Conservation (phyloP, 2,329 filamentous ascomycete species). For the Didymella pomorum region DNA sequence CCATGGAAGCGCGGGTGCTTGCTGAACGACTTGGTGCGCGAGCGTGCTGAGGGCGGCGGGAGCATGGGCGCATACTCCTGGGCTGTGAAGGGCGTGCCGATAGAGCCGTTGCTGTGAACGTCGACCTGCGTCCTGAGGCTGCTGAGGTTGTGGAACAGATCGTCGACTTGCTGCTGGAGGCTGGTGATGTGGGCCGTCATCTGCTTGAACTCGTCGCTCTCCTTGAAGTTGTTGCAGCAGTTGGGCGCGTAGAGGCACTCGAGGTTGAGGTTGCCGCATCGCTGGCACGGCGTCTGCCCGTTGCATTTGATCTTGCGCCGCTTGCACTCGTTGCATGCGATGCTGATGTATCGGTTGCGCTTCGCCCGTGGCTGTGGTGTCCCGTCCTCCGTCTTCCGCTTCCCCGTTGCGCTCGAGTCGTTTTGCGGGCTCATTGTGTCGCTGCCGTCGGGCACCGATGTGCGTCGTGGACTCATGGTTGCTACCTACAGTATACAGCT, state of each 20-base stretch:
- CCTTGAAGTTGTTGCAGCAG: constrained; percentile 84
- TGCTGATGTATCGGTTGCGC: constrained; percentile 72
- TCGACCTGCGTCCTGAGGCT: constrained; percentile 65
- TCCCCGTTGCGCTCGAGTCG: constrained; percentile 36
- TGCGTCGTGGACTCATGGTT: constrained; percentile 18
- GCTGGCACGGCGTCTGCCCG: constrained; percentile 69
- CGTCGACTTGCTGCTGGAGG: constrained; percentile 85
- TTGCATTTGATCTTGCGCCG: constrained; percentile 74
- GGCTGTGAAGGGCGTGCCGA: constrained; percentile 41
- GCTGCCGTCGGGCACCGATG: constrained; percentile 31
- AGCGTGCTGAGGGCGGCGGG: constrained; percentile 50
- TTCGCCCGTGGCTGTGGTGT: constrained; percentile 63
- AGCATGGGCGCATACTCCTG: constrained; percentile 48
- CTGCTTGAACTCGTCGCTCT: constrained; percentile 88
- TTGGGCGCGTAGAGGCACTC: constrained; percentile 72
- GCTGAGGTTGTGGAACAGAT: constrained; percentile 75
- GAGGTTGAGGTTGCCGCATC: constrained; percentile 69
- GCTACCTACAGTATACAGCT: not conserved
- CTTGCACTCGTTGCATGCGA: constrained; percentile 73
- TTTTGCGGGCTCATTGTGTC: constrained; percentile 47
- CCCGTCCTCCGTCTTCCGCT: constrained; percentile 57
- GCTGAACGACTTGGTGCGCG: constrained; percentile 46
- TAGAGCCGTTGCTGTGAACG: constrained; percentile 41
- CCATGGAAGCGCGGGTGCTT: constrained; percentile 76
- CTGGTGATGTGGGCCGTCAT: constrained; percentile 77